These are phyloP conservation scores for Fomitopsis pinicola DNA, from an alignment of 1,284 basidiomycete species.

Conservation along the genomic window DNA sequence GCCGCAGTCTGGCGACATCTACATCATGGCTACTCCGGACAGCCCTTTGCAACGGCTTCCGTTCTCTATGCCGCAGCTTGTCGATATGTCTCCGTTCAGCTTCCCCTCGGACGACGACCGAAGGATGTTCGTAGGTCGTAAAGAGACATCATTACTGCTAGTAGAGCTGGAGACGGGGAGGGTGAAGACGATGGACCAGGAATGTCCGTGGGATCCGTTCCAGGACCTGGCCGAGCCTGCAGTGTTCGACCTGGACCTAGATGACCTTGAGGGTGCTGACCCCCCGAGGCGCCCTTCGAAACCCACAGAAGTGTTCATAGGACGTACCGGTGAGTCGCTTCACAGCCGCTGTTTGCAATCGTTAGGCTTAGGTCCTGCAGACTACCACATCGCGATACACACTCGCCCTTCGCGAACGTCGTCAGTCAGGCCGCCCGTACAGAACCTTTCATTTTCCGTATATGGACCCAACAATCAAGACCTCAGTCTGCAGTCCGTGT, in stretches of 20 bases:
- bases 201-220: constrained; percentile 72
- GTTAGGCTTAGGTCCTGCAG: constrained; percentile 29
- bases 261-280: constrained; percentile 63
- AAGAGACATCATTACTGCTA: constrained; percentile 77
- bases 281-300: constrained; percentile 32
- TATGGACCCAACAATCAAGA: constrained; percentile 85
- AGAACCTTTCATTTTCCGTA: constrained; percentile 76
- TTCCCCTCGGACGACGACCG: constrained; percentile 63
- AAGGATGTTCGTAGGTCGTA: constrained; percentile 80
- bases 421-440: constrained; percentile 45
- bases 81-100: constrained; percentile 83
- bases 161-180: constrained; percentile 81
- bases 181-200: constrained; percentile 75
- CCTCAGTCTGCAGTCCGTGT: constrained; percentile 56
- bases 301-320: constrained; percentile 69
- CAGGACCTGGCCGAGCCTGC: constrained; percentile 44
- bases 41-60: constrained; percentile 78
- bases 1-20: constrained; percentile 87
- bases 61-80: constrained; percentile 81
- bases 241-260: constrained; percentile 45
- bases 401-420: constrained; percentile 38
- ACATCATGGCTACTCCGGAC: constrained; percentile 65
- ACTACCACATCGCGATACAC: constrained; percentile 71
- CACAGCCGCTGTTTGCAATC: background rate
- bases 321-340: constrained; percentile 65